Evolutionary conservation across 2,329 filamentous ascomycete species (phyloP).

Genomic region (Sclerotinia sclerotiorum): DNA sequence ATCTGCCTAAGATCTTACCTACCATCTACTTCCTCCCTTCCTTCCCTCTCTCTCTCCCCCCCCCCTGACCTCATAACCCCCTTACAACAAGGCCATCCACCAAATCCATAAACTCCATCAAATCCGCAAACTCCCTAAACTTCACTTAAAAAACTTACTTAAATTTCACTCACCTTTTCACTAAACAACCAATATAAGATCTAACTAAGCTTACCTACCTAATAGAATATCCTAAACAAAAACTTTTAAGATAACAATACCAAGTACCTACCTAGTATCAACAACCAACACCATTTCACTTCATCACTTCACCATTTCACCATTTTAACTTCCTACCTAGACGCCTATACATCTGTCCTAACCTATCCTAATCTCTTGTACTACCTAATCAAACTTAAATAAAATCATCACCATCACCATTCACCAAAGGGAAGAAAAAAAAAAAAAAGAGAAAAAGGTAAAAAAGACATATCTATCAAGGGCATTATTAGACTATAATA

Average conservation of each 20-base stretch:
- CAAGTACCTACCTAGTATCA: not conserved
- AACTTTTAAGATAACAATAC: not conserved
- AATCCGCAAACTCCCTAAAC: no score
- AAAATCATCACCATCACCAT: constrained; percentile 13
- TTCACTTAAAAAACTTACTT: no score
- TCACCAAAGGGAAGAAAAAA: not conserved
- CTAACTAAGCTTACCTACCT: not conserved
- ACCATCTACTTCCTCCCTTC: no score
- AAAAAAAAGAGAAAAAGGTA: not conserved
- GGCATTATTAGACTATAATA: constrained; percentile 25
- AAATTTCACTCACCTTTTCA: no score
- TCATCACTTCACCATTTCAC: not conserved
- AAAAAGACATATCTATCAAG: constrained; percentile 22
- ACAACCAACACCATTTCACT: not conserved
- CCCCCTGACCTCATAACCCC: no score
- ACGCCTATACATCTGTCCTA: not conserved
- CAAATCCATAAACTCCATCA: no score
- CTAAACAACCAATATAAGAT: no score
- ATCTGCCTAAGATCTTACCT: no score
- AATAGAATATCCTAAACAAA: not conserved
- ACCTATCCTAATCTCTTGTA: no score
- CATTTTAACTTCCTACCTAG: not conserved
- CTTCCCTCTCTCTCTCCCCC: no score
- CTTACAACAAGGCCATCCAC: no score
- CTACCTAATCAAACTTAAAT: not conserved